Evolutionary conservation across 257 asterid genomes (phyloP), one percentile per base, ranked within the genome.

Genomic region (Nicotiana otophora): DNA sequence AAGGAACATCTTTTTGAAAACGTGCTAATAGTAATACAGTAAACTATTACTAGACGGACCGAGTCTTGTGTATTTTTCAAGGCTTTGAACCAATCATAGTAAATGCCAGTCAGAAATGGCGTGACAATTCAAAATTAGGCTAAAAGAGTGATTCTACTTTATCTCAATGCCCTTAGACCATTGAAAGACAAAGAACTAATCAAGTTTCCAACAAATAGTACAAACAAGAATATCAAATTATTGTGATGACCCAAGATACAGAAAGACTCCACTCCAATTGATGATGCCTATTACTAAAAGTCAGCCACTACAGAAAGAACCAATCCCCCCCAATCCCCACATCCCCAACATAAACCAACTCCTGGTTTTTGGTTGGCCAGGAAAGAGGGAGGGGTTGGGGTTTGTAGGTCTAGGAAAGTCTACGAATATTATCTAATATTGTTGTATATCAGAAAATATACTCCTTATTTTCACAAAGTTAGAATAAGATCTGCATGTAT

Each of bases 321-420:
- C n/a, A 12, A 33, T 4, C 61, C n/a, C 20, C 26, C 1, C 26
- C 63, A 2, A 4, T 33, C 4, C 34, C 17, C 16, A 23, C 68
- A 42, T n/a, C 23, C 2, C 79, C 61, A 34, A 74, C 36, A 74
- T 48, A 74, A 46, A 72, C 78, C 79, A 72, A 6, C 61, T 26
- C 23, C 14, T 23, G 17, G 61, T 72, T 72, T 72, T 72, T 20
- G 60, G 60, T 72, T 72, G 11, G 78, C 60, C 17, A 23, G 33
- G 28, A 68, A 46, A 39, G 20, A 42, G 31, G 31, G 55, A 26
- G 42, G 36, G 7, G 26, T 57, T 10, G 46, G 60, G 19, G 83
- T 1, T 3, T 76, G 74, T 67, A 80, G 83, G 86, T 58, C 83
- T 53, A 66, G 86, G 82, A 53, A 84, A 23, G 80, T 51, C 51